Percentiles rank a stretch among this genome's conserved stretches.
These are phyloP conservation scores for Erysimum cheiri DNA, from an alignment of 441 rosid genomes.

Conservation along the genomic window DNA sequence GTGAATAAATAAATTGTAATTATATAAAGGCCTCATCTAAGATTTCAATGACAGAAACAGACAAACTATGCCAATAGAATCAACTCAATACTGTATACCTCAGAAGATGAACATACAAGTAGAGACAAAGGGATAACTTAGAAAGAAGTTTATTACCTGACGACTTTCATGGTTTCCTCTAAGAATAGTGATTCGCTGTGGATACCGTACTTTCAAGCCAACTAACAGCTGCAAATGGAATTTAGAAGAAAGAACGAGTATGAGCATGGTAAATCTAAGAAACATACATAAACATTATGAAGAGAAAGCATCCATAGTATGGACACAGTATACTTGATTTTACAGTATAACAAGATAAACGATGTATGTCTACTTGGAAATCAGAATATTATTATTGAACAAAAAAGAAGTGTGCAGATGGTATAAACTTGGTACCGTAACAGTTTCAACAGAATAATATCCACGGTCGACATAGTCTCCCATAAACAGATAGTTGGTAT, in stretches of 20 bases:
- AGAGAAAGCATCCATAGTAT: constrained; percentile 7
- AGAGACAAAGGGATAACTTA: not conserved
- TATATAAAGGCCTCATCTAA: not conserved
- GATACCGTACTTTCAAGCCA: constrained; percentile 74
- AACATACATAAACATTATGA: not conserved
- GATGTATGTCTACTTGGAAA: not conserved
- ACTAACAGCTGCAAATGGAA: constrained; percentile 61
- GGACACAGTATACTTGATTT: not conserved
- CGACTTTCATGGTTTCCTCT: constrained; percentile 87
- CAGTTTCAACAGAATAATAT: constrained; percentile 81
- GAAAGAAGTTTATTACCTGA: constrained; percentile 50
- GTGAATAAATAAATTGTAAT: not conserved
- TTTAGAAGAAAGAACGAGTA: constrained; percentile 29
- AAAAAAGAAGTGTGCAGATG: constrained; percentile 9
- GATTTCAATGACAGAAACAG: constrained; percentile 8
- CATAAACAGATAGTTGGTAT: constrained; percentile 83
- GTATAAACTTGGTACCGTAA: constrained; percentile 54
- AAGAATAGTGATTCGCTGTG: constrained; percentile 77
- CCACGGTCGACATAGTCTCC: constrained; percentile 88
- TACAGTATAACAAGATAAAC: not conserved
- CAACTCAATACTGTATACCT: not conserved
- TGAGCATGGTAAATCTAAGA: constrained; percentile 20
- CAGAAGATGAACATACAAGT: constrained; percentile 21
- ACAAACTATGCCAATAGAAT: not conserved
- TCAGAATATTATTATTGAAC: not conserved